Evolutionary conservation across 176 grass and related monocot species (phyloP).

Genomic region (Aegilops bicornis): DNA sequence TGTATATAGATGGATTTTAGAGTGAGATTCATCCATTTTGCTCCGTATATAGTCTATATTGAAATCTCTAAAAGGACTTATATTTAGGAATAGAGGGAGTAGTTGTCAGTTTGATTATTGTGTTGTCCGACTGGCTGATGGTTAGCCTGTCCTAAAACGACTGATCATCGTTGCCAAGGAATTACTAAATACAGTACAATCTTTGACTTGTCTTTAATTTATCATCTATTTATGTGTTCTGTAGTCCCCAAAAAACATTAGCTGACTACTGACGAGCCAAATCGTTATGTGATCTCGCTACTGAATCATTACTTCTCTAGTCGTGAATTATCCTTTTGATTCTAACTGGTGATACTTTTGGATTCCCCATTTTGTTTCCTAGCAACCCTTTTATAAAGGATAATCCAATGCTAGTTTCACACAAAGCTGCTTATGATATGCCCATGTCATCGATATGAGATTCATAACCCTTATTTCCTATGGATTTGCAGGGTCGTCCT

Average conservation of each 20-base stretch:
- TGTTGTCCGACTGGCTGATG: background rate
- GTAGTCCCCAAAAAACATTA: too few relatives aligned
- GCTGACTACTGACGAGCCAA: background rate
- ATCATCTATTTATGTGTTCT: background rate
- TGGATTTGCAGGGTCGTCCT: conserved; percentile 63
- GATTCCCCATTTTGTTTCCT: background rate
- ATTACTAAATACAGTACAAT: background rate
- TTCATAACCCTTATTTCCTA: background rate
- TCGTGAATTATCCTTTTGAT: background rate
- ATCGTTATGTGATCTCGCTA: conserved; percentile 24
- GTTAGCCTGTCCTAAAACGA: background rate
- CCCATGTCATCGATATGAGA: background rate
- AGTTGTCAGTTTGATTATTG: background rate
- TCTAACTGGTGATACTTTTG: background rate
- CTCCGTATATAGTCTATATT: too few relatives aligned
- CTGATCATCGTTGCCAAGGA: background rate
- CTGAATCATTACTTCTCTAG: background rate
- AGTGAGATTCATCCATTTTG: too few relatives aligned
- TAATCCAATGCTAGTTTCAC: background rate
- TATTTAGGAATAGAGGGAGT: too few relatives aligned
- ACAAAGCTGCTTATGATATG: background rate
- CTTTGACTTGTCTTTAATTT: background rate
- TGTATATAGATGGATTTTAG: too few relatives aligned
- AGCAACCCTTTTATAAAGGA: background rate
- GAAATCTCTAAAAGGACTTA: too few relatives aligned